Evolutionary conservation across 345 rosid genomes (phyloP).

Genomic region (Eucalyptus urophylla): DNA sequence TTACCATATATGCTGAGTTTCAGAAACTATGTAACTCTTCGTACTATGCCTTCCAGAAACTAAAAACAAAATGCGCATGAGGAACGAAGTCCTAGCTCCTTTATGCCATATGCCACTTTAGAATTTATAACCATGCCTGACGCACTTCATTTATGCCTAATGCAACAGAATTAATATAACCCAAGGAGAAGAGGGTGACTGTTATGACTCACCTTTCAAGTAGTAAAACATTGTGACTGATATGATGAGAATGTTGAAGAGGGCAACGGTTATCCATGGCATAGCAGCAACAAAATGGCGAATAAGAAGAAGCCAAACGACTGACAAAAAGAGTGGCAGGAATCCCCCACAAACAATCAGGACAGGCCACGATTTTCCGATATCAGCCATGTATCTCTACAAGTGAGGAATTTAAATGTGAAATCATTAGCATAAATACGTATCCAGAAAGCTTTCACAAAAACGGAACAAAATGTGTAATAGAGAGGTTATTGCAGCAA

Average conservation of each 20-base stretch:
- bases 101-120: background rate
- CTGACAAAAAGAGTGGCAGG: constrained; percentile 75
- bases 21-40: background rate
- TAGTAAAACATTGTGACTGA: constrained; percentile 80
- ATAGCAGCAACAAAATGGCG: constrained; percentile 90
- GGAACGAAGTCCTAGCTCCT: background rate
- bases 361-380: constrained; percentile 95
- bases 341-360: constrained; percentile 94
- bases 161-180: background rate
- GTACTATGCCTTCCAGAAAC: background rate
- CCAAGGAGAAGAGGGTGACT: background rate
- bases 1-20: background rate
- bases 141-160: background rate
- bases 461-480: background rate
- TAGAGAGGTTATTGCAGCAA: background rate
- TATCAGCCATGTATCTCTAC: constrained; percentile 95
- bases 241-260: constrained; percentile 71
- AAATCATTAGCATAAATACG: background rate
- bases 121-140: background rate
- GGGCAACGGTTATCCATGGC: constrained; percentile 94
- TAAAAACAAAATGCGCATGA: background rate
- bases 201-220: constrained; percentile 55
- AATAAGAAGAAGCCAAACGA: constrained; percentile 86
- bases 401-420: background rate
- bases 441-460: background rate